A percentile compares a stretch with the other conserved stretches of the same genome.
phyloP scores from a whole-genome alignment of 1,284 basidiomycete genomes.

The Ganoderma sinense region DNA sequence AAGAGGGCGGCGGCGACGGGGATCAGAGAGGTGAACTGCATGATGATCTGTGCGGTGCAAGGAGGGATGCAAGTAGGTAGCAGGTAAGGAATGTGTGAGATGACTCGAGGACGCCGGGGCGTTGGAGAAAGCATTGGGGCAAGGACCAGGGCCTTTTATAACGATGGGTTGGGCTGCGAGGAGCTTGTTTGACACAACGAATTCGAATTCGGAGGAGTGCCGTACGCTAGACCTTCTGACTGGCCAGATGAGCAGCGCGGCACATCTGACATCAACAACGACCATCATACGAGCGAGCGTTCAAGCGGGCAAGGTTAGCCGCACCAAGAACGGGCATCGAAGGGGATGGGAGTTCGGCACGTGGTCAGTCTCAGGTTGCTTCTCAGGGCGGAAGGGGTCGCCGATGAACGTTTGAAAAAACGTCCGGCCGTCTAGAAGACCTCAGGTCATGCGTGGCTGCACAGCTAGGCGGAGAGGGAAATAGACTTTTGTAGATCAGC shows the following conservation, averaged over 20 bases:
- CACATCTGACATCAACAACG: not conserved
- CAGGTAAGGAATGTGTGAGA: not conserved
- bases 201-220: not conserved
- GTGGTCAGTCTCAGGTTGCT: not conserved
- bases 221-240: not conserved
- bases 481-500: not conserved
- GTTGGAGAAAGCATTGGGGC: not conserved
- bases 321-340: not conserved
- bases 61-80: not conserved
- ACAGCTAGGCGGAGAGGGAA: not conserved
- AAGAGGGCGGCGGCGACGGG: slow-evolving; percentile 25
- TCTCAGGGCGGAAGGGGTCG: not conserved
- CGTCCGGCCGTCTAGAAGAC: not conserved
- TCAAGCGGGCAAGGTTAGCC: not conserved
- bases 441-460: not conserved
- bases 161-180: not conserved
- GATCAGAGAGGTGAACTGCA: slow-evolving; percentile 19
- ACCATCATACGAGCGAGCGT: not conserved
- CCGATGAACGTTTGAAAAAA: not conserved
- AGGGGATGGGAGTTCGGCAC: not conserved
- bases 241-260: not conserved
- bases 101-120: not conserved
- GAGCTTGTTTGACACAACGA: not conserved
- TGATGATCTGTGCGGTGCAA: not conserved
- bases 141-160: not conserved